A percentile compares a stretch with the other conserved stretches of the same genome.
phyloP scores from a whole-genome alignment of 1,139 yeast species.

The Candida glucosophila region DNA sequence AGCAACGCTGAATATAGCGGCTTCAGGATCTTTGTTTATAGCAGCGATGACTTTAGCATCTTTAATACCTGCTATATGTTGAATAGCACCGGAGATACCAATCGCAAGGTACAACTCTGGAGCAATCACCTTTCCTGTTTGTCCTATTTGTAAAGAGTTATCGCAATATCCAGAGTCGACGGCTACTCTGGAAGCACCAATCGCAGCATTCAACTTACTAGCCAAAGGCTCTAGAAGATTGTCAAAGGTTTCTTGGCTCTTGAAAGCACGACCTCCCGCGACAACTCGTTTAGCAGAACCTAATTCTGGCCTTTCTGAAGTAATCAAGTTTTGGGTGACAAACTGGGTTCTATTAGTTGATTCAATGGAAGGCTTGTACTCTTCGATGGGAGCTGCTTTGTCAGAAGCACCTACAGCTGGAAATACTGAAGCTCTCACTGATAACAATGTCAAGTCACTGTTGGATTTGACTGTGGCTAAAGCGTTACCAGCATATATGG shows the following conservation, averaged over 20 bases:
- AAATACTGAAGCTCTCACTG: slow-evolving; percentile 83
- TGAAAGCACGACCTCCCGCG: slow-evolving; percentile 91
- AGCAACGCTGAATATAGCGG: slow-evolving; percentile 87
- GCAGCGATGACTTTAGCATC: slow-evolving; percentile 92
- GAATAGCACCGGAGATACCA: slow-evolving; percentile 96
- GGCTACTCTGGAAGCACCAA: slow-evolving; percentile 98
- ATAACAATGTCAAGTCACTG: slow-evolving; percentile 58
- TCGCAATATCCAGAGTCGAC: slow-evolving; percentile 95
- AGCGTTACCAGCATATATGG: slow-evolving; percentile 95
- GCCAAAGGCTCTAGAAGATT: slow-evolving; percentile 76
- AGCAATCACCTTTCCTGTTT: slow-evolving; percentile 96
- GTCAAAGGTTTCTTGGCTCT: slow-evolving; percentile 83
- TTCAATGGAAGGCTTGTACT: slow-evolving; percentile 26
- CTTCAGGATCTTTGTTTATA: slow-evolving; percentile 88
- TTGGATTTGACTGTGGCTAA: slow-evolving; percentile 69
- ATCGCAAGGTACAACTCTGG: slow-evolving; percentile 91
- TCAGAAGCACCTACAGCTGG: slow-evolving; percentile 41
- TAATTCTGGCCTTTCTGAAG: slow-evolving; percentile 86
- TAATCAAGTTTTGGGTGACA: slow-evolving; percentile 63
- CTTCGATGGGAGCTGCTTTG: slow-evolving; percentile 42
- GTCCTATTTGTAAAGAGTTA: slow-evolving; percentile 96
- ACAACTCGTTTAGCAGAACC: slow-evolving; percentile 76
- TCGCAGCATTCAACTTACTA: slow-evolving; percentile 76
- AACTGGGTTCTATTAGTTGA: slow-evolving; percentile 40
- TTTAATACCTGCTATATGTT: slow-evolving; percentile 97